Base-by-base conservation (phyloP, 2,329 filamentous ascomycete genomes). In the Aureobasidium subglaciale region DNA sequence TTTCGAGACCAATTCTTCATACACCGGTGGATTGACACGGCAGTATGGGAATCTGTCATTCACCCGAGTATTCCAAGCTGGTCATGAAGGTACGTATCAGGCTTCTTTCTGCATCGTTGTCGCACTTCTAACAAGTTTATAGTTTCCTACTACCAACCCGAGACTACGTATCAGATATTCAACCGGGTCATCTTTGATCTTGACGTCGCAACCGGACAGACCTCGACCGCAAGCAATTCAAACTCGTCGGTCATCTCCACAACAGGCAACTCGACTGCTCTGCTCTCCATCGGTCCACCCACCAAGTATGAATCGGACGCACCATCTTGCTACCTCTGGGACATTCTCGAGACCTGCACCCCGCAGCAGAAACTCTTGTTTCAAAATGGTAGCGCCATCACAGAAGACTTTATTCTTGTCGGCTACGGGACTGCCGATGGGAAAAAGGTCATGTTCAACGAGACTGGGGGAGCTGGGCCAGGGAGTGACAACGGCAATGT, bases 151-250 rank as follows among this genome's bases (percentile, higher is more conserved):
- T 82, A 81, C 61, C 78, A 82, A 61, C 80, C 79, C 0, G 71
- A 81, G 60, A 78, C 78, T 0, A 72, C 76, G 2, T 80, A 76
- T 49, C 68, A 77, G 58, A 76, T 83, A 43, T 82, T 83, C 65
- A 69, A 73, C 18, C 77, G 80, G 5, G 73, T 74, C 1, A 71
- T 80, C 46, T 70, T 75, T 49, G 74, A 76, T 45, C 70, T 67
- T 10, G 80, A 82, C 57, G 71, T 85, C 45, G 76, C 78, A 1
- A 83, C 80, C 3, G 81, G 82, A 0, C 72, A 71, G 37, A 63
- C 73, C 1, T 67, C 69, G 6, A 75, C 75, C 0, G 65, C 68
- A 2, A 5, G 25, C 10, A 3, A 63, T 65, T 22, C 71, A 73
- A 0, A 68, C 65, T 41, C 25, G 16, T 53, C 48, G 11, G 30